phyloP scores from a whole-genome alignment of 345 rosid species.

The Salix suchowensis region DNA sequence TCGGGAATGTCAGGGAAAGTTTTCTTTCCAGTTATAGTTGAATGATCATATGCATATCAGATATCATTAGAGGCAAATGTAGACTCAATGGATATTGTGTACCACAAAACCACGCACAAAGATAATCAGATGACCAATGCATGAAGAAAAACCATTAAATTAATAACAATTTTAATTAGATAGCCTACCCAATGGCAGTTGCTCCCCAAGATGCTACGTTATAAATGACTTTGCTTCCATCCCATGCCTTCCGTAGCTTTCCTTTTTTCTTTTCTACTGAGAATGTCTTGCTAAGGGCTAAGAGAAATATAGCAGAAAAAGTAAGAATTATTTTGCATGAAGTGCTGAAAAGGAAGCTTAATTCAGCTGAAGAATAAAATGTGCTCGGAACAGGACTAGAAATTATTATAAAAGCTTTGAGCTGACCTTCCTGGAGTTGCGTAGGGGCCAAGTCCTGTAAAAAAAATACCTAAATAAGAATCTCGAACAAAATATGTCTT shows the following conservation, averaged over 20 bases:
- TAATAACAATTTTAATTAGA: background rate
- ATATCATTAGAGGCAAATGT: background rate
- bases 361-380: slow-evolving; percentile 1
- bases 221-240: slow-evolving; percentile 90
- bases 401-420: background rate
- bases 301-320: slow-evolving; percentile 10
- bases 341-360: background rate
- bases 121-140: background rate
- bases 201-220: slow-evolving; percentile 98
- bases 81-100: background rate
- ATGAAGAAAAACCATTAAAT: background rate
- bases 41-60: background rate
- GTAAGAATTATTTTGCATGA: slow-evolving; percentile 11
- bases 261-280: slow-evolving; percentile 79
- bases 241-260: slow-evolving; percentile 99
- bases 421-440: slow-evolving; percentile 92
- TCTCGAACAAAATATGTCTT: background rate
- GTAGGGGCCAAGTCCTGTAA: slow-evolving; percentile 77
- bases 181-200: slow-evolving; percentile 78
- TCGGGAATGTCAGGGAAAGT: background rate
- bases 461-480: background rate
- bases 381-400: background rate
- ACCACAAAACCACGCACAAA: background rate
- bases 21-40: background rate
- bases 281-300: slow-evolving; percentile 88